Evolutionary conservation across 306 rosid genomes (phyloP), one percentile per base, ranked within the genome.

Genomic region (Trifolium fragiferum): DNA sequence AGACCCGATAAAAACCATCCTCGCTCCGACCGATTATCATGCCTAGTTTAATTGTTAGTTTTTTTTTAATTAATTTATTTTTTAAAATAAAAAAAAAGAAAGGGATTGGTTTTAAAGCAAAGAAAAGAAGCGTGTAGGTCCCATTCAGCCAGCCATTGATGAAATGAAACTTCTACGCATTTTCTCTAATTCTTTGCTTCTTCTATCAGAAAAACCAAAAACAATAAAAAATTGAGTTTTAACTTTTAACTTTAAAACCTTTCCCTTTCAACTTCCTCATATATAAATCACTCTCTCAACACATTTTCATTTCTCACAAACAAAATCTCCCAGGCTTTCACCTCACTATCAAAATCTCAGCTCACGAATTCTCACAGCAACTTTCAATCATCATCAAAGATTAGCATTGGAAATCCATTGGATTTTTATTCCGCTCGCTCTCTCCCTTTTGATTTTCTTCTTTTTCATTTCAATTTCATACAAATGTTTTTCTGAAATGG

Each of bases 131-230:
- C 80, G 84, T 12, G 89, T 84, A 87, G 98, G 94, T 1, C 89
- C 85, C 9, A 0, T 10, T 1, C 4, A 73, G 86, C 87, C 90
- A 80, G 78, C 92, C 90, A 84, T 77, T 81, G 35, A 67, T 68
- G 76, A 75, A 73, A 67, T 68, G 76, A 75, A 73, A 37, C 77
- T 80, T 76, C 4, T 76, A 69, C 83, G 23, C 41, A 84, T 74
- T 73, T 41, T 74, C 47, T 40, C 76, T 60, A 44, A 58, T 38
- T 35, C 54, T 37, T 64, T 64, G 47, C 51, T 27, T 51, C 38
- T 21, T 10, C 2, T 23, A 44, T 51, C 23, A 41, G 5, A 70
- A 25, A 58, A 12, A 25, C 16, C 10, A 2, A 25, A 66, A 72
- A 38, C 1, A 10, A 55, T 11, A 10, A 55, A 43, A 67, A 66